phyloP scores from a whole-genome alignment of 1,284 basidiomycete genomes.

The Ustilago hordei region DNA sequence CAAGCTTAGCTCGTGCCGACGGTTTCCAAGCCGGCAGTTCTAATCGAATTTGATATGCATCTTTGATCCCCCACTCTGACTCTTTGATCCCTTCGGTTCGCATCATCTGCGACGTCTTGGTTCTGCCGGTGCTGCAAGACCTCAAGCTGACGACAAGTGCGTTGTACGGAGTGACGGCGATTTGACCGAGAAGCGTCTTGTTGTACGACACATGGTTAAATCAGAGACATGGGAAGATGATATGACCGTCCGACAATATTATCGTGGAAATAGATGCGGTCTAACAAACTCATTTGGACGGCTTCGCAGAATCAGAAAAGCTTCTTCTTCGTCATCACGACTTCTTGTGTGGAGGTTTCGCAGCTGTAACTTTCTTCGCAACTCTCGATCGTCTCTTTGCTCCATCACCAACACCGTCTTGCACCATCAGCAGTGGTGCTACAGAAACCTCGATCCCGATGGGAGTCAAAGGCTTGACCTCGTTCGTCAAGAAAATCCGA shows the following conservation, averaged over 20 bases:
- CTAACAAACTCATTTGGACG: neutral
- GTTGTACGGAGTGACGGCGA: neutral
- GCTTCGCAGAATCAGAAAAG: neutral
- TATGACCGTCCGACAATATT: neutral
- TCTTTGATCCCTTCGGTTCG: neutral
- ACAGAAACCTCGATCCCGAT: conserved; percentile 15
- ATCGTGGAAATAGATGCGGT: neutral
- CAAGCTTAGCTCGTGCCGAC: conserved; percentile 2
- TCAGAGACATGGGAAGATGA: neutral
- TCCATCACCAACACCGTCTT: neutral
- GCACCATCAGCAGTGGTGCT: neutral
- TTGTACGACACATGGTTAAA: neutral
- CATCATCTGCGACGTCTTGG: neutral
- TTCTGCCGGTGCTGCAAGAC: neutral
- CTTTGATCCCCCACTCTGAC: conserved; percentile 19
- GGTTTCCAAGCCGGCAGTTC: conserved; percentile 8
- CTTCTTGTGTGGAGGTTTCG: conserved; percentile 7
- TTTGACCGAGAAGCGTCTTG: neutral
- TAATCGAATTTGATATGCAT: conserved; percentile 5
- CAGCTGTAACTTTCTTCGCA: conserved; percentile 2
- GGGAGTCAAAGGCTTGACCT: conserved; percentile 58
- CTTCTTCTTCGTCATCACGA: neutral
- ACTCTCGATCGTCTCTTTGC: neutral
- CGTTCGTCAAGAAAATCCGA: conserved; percentile 43
- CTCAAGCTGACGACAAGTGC: neutral